Conservation (phyloP, 2,329 filamentous ascomycete species). For the Allantophomopsis cytisporea region DNA sequence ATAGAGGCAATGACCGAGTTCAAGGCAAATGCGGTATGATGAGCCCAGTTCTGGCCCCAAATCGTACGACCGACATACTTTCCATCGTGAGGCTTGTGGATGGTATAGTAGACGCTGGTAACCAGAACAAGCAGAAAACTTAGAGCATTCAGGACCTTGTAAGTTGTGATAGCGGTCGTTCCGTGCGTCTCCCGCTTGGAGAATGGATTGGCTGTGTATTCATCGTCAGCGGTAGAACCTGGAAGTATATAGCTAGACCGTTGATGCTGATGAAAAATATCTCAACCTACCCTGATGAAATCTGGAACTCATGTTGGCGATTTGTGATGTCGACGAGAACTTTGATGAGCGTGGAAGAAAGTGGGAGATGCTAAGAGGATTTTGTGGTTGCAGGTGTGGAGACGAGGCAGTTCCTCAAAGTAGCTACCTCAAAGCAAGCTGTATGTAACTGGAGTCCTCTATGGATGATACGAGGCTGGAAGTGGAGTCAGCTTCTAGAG, state of each 20-base stretch:
- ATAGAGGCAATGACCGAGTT: conserved; percentile 51
- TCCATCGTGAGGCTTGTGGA: conserved; percentile 50
- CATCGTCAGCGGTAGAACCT: conserved; percentile 1
- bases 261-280: neutral
- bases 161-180: conserved; percentile 46
- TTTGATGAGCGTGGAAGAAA: too few relatives aligned
- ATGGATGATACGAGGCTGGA: too few relatives aligned
- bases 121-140: conserved; percentile 65
- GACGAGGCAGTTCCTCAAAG: too few relatives aligned
- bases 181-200: conserved; percentile 53
- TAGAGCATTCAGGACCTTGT: conserved; percentile 62
- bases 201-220: conserved; percentile 58
- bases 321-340: too few relatives aligned
- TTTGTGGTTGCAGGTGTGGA: too few relatives aligned
- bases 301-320: neutral
- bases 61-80: conserved; percentile 46
- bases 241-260: conserved; percentile 3
- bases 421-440: too few relatives aligned
- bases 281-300: neutral
- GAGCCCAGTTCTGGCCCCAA: conserved; percentile 58
- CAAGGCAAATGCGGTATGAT: conserved; percentile 62
- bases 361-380: too few relatives aligned
- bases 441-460: too few relatives aligned
- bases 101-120: conserved; percentile 61
- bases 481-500: too few relatives aligned